phyloP scores from a whole-genome alignment of 2,329 filamentous ascomycete species.

The Trichophyton rubrum region DNA sequence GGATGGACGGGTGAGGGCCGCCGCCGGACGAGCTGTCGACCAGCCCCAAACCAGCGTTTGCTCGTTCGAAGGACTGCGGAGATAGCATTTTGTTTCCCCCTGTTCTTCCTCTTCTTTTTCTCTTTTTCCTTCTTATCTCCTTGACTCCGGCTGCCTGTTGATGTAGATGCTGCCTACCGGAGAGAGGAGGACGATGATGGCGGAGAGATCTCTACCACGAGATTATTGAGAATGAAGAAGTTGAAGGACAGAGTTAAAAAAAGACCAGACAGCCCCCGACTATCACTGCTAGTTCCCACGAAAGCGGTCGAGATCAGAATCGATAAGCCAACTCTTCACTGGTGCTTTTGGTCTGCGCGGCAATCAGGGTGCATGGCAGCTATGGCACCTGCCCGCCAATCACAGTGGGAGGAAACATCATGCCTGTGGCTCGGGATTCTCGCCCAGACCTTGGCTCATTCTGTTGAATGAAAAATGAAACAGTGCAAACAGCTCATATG shows the following conservation, averaged over 20 bases:
- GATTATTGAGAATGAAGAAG: too few species aligned
- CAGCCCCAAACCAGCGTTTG: not conserved
- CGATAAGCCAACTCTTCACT: not conserved
- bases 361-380: not conserved
- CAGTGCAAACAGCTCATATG: too few species aligned
- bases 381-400: not conserved
- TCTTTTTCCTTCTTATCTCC: not conserved
- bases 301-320: not conserved
- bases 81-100: not conserved
- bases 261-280: not conserved
- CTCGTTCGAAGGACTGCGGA: conserved; percentile 7
- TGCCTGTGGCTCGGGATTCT: not conserved
- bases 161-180: too few species aligned
- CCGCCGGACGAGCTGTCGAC: not conserved
- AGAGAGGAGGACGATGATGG: too few species aligned
- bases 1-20: conserved; percentile 37
- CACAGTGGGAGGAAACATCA: not conserved
- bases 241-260: too few species aligned
- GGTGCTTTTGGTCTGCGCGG: not conserved
- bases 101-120: not conserved
- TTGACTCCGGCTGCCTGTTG: not conserved
- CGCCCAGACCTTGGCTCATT: not conserved
- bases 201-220: too few species aligned
- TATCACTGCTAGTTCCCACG: not conserved
- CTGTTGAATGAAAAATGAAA: too few species aligned